These are phyloP conservation scores for Rhizomucor miehei DNA, from an alignment of 371 early-diverging fungal species.

Conservation along the genomic window DNA sequence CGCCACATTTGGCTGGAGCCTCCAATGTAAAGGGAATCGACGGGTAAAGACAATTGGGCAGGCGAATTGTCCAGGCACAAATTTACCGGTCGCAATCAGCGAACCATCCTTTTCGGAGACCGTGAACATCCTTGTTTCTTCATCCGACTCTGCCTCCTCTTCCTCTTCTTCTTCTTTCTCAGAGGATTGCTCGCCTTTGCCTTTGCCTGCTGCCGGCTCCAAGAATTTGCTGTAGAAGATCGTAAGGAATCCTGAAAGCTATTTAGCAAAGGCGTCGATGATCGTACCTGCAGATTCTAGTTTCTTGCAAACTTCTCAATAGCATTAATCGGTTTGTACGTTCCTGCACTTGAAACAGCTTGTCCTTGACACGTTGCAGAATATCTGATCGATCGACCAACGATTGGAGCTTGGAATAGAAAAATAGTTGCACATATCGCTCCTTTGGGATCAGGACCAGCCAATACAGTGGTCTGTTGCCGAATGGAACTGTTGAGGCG, in stretches of 20 bases:
- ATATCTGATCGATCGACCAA: constrained; percentile 42
- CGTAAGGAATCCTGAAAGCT: background rate
- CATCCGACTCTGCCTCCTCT: constrained; percentile 37
- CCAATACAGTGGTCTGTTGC: constrained; percentile 58
- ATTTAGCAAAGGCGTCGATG: background rate
- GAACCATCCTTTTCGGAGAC: constrained; percentile 5
- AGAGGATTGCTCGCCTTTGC: constrained; percentile 9
- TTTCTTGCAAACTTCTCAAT: constrained; percentile 63
- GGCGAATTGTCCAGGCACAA: constrained; percentile 65
- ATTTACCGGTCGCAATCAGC: constrained; percentile 16
- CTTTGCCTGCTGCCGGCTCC: constrained; percentile 41
- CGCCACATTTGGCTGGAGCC: constrained; percentile 66
- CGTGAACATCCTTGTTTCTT: constrained; percentile 6
- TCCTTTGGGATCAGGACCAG: constrained; percentile 58
- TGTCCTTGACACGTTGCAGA: constrained; percentile 49
- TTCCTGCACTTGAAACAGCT: constrained; percentile 52
- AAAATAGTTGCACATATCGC: constrained; percentile 57
- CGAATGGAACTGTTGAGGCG: background rate
- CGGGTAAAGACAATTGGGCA: constrained; percentile 66
- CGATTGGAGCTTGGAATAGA: constrained; percentile 62
- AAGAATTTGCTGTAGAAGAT: constrained; percentile 58
- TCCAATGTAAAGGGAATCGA: constrained; percentile 75
- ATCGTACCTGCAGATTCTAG: constrained; percentile 61
- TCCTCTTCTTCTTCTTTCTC: constrained; percentile 27
- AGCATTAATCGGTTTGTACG: constrained; percentile 68